These are phyloP conservation scores for Coprinopsis sp. DNA, from an alignment of 768 basidiomycete species.

Conservation along the genomic window DNA sequence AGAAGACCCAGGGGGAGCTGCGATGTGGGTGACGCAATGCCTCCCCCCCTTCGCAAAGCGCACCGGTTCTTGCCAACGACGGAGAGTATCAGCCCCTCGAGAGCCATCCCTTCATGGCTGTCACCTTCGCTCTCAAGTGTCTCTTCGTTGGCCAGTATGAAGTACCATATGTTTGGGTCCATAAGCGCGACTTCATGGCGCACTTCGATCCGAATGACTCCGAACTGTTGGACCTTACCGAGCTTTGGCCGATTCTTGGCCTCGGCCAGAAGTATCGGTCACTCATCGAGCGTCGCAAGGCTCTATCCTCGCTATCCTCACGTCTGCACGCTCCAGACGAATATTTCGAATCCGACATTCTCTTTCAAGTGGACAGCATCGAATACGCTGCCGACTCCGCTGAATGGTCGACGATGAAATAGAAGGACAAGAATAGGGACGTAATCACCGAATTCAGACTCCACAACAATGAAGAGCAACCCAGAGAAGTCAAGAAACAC, in stretches of 20 bases:
- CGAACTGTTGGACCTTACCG: constrained; percentile 70
- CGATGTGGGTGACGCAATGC: constrained; percentile 83
- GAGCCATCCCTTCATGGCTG: constrained; percentile 68
- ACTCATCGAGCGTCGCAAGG: constrained; percentile 66
- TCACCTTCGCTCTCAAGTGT: constrained; percentile 72
- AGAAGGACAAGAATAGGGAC: constrained; percentile 68
- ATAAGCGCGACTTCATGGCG: constrained; percentile 87
- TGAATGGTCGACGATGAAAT: constrained; percentile 86
- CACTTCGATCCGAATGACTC: constrained; percentile 70
- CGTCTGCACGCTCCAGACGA: constrained; percentile 66
- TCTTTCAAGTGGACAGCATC: constrained; percentile 66
- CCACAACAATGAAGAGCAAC: constrained; percentile 62
- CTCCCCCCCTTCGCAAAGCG: constrained; percentile 65
- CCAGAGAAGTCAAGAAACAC: constrained; percentile 48
- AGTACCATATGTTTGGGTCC: constrained; percentile 92
- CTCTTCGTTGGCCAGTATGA: constrained; percentile 88
- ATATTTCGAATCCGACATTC: constrained; percentile 71
- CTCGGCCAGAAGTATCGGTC: constrained; percentile 90
- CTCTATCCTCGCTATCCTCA: constrained; percentile 58
- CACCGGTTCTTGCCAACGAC: constrained; percentile 65
- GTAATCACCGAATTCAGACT: constrained; percentile 54
- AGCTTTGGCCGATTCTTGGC: constrained; percentile 89
- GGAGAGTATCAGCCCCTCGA: constrained; percentile 59
- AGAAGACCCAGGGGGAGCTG: constrained; percentile 73
- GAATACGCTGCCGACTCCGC: constrained; percentile 89